A percentile compares a stretch with the other conserved stretches of the same genome.
phyloP scores from a whole-genome alignment of 805 yeast genomes.

The Vanderwaltozyma verrucispora region DNA sequence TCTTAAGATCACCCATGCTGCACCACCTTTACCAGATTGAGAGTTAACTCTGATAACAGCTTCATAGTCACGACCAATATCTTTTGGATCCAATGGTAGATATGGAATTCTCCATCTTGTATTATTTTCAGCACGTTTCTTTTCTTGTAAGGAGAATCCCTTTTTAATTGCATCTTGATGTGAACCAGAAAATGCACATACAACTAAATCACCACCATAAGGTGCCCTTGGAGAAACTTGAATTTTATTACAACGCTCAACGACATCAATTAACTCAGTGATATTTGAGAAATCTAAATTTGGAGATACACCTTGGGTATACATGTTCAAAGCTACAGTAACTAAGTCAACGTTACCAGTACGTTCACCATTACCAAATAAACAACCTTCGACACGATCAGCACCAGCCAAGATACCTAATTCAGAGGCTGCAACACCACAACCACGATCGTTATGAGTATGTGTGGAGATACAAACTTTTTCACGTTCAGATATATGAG shows the following conservation, averaged over 20 bases:
- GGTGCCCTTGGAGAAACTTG: slow-evolving; percentile 75
- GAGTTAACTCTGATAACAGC: slow-evolving; percentile 86
- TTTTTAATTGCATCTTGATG: slow-evolving; percentile 85
- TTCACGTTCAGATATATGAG: slow-evolving; percentile 53
- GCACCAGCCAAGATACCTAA: slow-evolving; percentile 77
- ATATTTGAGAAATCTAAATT: slow-evolving; percentile 62
- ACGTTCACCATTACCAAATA: slow-evolving; percentile 81
- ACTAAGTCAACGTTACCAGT: slow-evolving; percentile 81
- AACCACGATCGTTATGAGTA: slow-evolving; percentile 79
- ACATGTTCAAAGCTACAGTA: slow-evolving; percentile 64
- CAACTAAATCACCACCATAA: slow-evolving; percentile 73
- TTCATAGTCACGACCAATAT: slow-evolving; percentile 81
- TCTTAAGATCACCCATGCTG: slow-evolving; percentile 76
- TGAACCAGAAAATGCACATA: slow-evolving; percentile 77
- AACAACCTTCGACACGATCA: slow-evolving; percentile 80
- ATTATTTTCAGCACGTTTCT: slow-evolving; percentile 26
- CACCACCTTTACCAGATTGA: slow-evolving; percentile 83
- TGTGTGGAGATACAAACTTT: slow-evolving; percentile 67
- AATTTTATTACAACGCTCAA: slow-evolving; percentile 71
- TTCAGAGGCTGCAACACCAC: slow-evolving; percentile 85
- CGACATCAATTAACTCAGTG: slow-evolving; percentile 54
- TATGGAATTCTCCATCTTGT: slow-evolving; percentile 66
- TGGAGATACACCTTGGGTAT: slow-evolving; percentile 71
- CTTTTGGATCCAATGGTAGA: slow-evolving; percentile 75
- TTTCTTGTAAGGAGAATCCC: slow-evolving; percentile 46